These are phyloP conservation scores for Solanum clarkiae DNA, from an alignment of 257 asterid species.

Conservation along the genomic window DNA sequence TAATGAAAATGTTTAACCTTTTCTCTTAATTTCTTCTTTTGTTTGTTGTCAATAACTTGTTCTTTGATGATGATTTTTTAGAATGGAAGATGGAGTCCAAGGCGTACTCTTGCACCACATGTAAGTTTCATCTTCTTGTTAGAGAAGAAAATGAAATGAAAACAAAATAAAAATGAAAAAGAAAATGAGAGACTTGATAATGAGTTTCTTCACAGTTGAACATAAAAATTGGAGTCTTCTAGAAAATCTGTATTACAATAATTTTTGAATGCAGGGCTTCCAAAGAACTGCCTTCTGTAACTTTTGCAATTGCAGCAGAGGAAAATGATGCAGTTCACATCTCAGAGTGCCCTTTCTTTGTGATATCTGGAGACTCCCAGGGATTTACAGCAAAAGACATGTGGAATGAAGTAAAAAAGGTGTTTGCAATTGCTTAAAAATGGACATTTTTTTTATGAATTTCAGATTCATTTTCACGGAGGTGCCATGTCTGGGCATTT, in stretches of 20 bases:
- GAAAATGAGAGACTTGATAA: background rate
- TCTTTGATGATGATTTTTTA: conserved; percentile 15
- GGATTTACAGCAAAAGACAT: conserved; percentile 79
- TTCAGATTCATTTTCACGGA: conserved; percentile 5
- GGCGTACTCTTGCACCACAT: conserved; percentile 92
- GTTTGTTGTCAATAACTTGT: background rate
- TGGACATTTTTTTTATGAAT: background rate
- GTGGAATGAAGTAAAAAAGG: conserved; percentile 97
- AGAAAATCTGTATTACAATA: background rate
- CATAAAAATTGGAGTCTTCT: background rate
- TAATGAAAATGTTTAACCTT: background rate
- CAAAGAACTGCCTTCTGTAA: conserved; percentile 62
- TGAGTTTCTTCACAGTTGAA: background rate
- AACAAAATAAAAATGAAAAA: background rate
- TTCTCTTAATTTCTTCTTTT: background rate
- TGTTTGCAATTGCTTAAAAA: conserved; percentile 2
- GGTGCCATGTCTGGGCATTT: background rate
- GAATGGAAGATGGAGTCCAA: conserved; percentile 49
- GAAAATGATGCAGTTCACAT: conserved; percentile 59
- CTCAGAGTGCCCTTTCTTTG: conserved; percentile 84
- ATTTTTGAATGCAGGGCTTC: conserved; percentile 52
- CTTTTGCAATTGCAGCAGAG: conserved; percentile 80
- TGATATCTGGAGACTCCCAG: conserved; percentile 62
- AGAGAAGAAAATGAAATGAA: background rate
- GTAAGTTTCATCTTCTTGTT: conserved; percentile 29